Evolutionary conservation across 176 grass and related monocot species (phyloP).

Genomic region (Ananas comosus): DNA sequence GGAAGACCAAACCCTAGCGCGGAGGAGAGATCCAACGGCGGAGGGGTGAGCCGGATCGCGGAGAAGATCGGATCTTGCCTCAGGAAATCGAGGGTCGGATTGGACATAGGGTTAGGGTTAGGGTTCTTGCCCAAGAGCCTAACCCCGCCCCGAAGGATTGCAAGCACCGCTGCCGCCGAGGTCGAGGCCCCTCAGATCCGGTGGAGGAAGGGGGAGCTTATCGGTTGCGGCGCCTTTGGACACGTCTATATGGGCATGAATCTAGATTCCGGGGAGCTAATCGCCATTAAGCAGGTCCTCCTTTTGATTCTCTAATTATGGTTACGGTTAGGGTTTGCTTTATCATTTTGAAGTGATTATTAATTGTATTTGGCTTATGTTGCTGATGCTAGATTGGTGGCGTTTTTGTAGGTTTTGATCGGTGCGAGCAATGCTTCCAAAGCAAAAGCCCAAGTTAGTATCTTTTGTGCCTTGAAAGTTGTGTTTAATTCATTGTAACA

Average conservation of each 20-base stretch:
- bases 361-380: background rate
- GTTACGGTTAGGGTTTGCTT: background rate
- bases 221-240: constrained; percentile 79
- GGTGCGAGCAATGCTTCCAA: constrained; percentile 67
- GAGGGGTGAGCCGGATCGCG: constrained; percentile 29
- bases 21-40: constrained; percentile 20
- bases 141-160: constrained; percentile 38
- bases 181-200: constrained; percentile 53
- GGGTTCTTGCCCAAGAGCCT: constrained; percentile 48
- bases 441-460: constrained; percentile 88
- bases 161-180: constrained; percentile 2
- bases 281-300: constrained; percentile 84
- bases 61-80: constrained; percentile 50
- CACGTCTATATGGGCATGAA: constrained; percentile 99
- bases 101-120: constrained; percentile 40
- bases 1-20: constrained; percentile 42
- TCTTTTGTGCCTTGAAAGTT: background rate
- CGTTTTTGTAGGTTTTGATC: constrained; percentile 64
- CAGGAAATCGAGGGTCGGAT: no score
- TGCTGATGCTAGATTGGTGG: background rate
- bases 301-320: background rate
- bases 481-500: background rate
- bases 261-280: constrained; percentile 91
- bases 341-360: background rate
- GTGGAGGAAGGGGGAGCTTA: constrained; percentile 87